These are phyloP conservation scores for Schizonepeta tenuifolia DNA, from an alignment of 257 asterid genomes.

Conservation along the genomic window DNA sequence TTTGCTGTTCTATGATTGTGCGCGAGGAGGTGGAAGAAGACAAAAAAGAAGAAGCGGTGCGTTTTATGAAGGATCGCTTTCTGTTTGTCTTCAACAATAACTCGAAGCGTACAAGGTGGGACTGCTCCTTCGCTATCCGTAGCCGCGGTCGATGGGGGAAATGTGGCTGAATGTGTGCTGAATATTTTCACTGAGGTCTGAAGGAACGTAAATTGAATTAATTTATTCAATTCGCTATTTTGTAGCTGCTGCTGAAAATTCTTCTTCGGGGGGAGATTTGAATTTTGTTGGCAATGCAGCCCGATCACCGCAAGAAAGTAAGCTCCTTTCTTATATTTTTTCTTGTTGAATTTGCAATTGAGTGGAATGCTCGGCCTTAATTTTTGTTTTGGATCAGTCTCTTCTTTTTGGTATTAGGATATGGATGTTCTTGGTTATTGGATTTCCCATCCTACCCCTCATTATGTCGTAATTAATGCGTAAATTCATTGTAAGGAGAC, in stretches of 20 bases:
- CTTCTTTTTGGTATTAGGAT: neutral
- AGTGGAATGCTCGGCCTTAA: neutral
- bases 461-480: neutral
- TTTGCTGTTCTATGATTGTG: conserved; percentile 49
- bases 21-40: conserved; percentile 48
- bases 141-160: conserved; percentile 81
- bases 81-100: conserved; percentile 41
- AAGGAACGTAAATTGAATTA: neutral
- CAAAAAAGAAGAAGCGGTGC: conserved; percentile 42
- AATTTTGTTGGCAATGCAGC: conserved; percentile 54
- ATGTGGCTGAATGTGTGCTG: conserved; percentile 61
- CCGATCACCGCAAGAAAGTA: conserved; percentile 80
- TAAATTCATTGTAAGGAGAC: neutral
- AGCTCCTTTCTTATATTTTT: conserved; percentile 33
- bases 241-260: conserved; percentile 23
- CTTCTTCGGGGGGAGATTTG: conserved; percentile 36
- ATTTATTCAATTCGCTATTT: conserved; percentile 25
- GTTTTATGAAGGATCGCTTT: conserved; percentile 69
- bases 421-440: conserved; percentile 13
- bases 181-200: neutral
- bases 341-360: neutral
- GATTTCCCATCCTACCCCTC: neutral
- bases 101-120: conserved; percentile 63
- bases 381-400: neutral
- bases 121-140: conserved; percentile 62